Base-by-base conservation (phyloP, 129 eudicot species). In the Sambucus nigra region DNA sequence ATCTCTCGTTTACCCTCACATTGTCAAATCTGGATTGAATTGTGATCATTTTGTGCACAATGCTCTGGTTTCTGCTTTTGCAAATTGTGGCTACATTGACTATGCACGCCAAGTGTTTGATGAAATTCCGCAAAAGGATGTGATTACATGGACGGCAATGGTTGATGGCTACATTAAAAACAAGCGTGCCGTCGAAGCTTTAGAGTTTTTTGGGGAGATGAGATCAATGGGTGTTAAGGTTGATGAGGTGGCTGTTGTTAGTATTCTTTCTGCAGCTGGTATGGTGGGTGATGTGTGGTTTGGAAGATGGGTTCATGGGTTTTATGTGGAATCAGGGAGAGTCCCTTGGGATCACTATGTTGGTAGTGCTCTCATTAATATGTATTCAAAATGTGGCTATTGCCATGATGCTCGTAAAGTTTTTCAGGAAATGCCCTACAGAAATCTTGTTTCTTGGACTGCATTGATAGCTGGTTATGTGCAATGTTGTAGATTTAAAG, bases 241-340 rank as follows among this genome's bases (percentile, higher is more conserved):
- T 31, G 68, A 61, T 35, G 74, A 61, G 57, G 55, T 35, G 44
- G 35, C 66, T 25, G 64, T 70, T 29, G 71, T 71, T 32, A 51
- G 66, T 15, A 71, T 47, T 9, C 47, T 71, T 42, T 59, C 53
- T 28, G 66, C 66, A 0, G 66, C 32, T 13, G 76, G 66, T 7
- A 40, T 40, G 56, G 50, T 57, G 56, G 50, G 71, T 25, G 47
- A 56, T 53, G 27, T 63, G 41, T 51, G 76, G 76, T 60, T 71
- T 15, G 76, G 76, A 10, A 57, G 15, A 33, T 63, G 71, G 66
- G 54, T 71, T 35, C 70, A 71, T 55, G 70, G 66, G 26, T 71
- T 63, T 24, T 63, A 56, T 40, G 50, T 63, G 18, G 76, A 56
- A 29, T 28, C 60, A 7, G 76, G 66, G 48, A 48, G 65, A 22